Evolutionary conservation across 1,139 yeast genomes (phyloP).

Genomic region (Kodamaea alishanica): DNA sequence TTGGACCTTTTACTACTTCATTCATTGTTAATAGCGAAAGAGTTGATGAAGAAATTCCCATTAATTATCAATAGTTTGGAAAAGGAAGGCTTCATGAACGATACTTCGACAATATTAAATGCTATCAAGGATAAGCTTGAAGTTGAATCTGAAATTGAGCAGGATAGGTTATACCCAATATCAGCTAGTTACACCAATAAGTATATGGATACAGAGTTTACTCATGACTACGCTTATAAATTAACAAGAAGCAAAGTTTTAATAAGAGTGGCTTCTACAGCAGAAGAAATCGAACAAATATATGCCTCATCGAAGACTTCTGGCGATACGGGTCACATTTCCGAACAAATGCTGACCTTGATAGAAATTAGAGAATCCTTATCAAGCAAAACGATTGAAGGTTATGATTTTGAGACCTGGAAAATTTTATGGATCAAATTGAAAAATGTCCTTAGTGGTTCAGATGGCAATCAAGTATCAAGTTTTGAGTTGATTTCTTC

Average conservation of each 20-base stretch:
- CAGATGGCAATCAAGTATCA: slow-evolving; percentile 37
- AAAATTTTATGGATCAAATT: slow-evolving; percentile 44
- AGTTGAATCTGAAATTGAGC: neutral
- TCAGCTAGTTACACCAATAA: slow-evolving; percentile 18
- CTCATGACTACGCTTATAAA: slow-evolving; percentile 27
- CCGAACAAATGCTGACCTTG: slow-evolving; percentile 20
- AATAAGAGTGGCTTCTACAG: slow-evolving; percentile 17
- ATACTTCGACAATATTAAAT: slow-evolving; percentile 26
- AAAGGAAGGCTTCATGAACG: slow-evolving; percentile 69
- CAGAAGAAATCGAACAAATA: slow-evolving; percentile 20
- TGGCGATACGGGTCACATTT: slow-evolving; percentile 10
- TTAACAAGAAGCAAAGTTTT: slow-evolving; percentile 20
- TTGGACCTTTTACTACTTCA: slow-evolving; percentile 40
- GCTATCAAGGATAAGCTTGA: slow-evolving; percentile 7
- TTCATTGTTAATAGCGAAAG: slow-evolving; percentile 48
- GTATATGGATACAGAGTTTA: slow-evolving; percentile 32
- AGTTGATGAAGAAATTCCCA: slow-evolving; percentile 46
- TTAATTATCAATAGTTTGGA: slow-evolving; percentile 50
- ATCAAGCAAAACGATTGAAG: slow-evolving; percentile 9
- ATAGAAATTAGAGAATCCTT: slow-evolving; percentile 17
- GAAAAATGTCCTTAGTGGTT: slow-evolving; percentile 24
- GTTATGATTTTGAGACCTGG: slow-evolving; percentile 39
- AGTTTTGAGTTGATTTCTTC: slow-evolving; percentile 76
- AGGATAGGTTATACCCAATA: slow-evolving; percentile 1
- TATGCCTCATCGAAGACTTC: slow-evolving; percentile 17